A percentile compares a stretch with the other conserved stretches of the same genome.
Conservation (phyloP, 768 basidiomycete species). For the Rhodotorula taiwanensis region DNA sequence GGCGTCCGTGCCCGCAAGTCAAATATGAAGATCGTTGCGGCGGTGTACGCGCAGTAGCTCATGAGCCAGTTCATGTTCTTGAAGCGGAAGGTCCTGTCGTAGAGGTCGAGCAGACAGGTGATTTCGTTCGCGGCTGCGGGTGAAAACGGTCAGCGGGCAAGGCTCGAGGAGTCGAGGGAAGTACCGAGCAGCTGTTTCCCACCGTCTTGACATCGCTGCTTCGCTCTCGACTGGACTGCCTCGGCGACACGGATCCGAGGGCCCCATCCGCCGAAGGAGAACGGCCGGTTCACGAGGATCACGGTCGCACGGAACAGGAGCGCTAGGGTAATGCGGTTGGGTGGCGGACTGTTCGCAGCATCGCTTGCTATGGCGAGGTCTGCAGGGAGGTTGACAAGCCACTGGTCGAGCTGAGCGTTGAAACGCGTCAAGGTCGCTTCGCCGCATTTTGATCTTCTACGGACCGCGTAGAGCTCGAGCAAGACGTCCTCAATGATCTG, state of each 20-base stretch:
- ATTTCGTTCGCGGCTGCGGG: background rate
- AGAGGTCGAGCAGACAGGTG: background rate
- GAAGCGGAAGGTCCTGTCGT: background rate
- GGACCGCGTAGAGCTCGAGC: background rate
- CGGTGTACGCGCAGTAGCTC: background rate
- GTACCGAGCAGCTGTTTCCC: background rate
- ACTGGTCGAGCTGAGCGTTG: background rate
- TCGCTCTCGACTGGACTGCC: background rate
- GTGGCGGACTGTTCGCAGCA: background rate
- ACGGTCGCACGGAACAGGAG: background rate
- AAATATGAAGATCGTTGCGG: background rate
- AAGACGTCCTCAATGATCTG: slow-evolving; percentile 6
- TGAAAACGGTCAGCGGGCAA: background rate
- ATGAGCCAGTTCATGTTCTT: slow-evolving; percentile 8
- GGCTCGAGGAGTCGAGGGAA: background rate
- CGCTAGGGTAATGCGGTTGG: slow-evolving; percentile 4
- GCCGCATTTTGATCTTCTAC: background rate
- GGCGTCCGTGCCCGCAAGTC: background rate
- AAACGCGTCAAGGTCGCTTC: background rate
- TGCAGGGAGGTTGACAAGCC: background rate
- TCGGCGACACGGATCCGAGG: background rate
- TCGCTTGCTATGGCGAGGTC: background rate
- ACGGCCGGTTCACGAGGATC: slow-evolving; percentile 5
- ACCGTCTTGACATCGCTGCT: background rate
- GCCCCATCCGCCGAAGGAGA: background rate